Conservation (phyloP, 2,329 filamentous ascomycete genomes). For the Pseudopithomyces chartarum region DNA sequence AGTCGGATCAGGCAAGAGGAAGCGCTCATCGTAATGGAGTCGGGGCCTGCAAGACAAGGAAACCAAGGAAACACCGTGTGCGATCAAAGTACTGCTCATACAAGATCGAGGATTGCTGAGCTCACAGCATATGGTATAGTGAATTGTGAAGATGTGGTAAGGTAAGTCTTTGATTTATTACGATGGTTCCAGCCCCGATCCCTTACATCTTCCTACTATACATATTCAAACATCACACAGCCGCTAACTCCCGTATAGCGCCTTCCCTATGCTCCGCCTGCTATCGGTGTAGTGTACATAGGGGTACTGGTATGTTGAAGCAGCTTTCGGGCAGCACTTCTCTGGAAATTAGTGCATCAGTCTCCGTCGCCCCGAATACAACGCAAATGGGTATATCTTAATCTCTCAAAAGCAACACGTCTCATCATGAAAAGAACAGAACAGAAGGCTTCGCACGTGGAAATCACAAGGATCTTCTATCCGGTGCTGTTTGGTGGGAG, state of each 20-base stretch:
- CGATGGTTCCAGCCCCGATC: background rate
- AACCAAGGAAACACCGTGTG: background rate
- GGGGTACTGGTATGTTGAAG: background rate
- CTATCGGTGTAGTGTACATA: constrained; percentile 11
- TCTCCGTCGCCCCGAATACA: constrained; percentile 25
- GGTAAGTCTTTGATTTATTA: constrained; percentile 25
- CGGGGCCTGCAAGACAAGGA: background rate
- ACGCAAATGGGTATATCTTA: constrained; percentile 38
- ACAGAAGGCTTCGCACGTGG: constrained; percentile 10
- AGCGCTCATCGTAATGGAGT: constrained; percentile 20
- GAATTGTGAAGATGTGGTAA: background rate
- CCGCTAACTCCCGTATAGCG: constrained; percentile 6
- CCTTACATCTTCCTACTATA: constrained; percentile 14
- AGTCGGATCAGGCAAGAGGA: constrained; percentile 33
- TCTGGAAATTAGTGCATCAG: constrained; percentile 1
- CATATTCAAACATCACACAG: constrained; percentile 19
- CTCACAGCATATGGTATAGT: no score
- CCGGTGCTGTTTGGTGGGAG: constrained; percentile 34
- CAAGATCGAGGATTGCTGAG: no score
- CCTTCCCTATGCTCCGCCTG: background rate
- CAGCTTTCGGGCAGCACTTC: background rate
- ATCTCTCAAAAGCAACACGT: constrained; percentile 25
- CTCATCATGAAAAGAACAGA: constrained; percentile 20
- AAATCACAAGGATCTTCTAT: background rate
- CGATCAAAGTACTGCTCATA: no score